Base-by-base conservation (phyloP, 768 basidiomycete species). In the Rhodosporidiobolus odoratus region DNA sequence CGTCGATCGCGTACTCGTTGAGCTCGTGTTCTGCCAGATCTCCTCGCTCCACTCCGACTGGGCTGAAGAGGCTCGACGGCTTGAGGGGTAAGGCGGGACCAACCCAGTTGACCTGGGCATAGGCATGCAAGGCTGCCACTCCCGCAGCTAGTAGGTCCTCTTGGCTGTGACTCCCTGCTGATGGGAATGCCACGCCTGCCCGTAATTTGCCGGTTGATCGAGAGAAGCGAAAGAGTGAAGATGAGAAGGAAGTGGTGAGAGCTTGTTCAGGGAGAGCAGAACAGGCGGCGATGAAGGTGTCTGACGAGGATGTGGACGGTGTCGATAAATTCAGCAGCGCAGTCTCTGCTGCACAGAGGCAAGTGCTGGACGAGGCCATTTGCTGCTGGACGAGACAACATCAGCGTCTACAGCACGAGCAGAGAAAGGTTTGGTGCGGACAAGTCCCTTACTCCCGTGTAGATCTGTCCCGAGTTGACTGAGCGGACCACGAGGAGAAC, bases 51-150 rank as follows among this genome's bases (percentile, higher is more conserved):
- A 4, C 37, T 17, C 58, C 38, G 54, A 25, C 38, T 21, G 12
- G 8, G 25, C 73, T 67, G 41, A 82, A 66, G 25, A 82, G 62
- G 30, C 73, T 80, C 75, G 54, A 65, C 0, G 75, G 84, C 78
- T 71, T 80, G 71, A 93, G 79, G 68, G 86, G 81, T 52, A 96
- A 84, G 76, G 89, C 84, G 4, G 96, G 96, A 9, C 96, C 96
- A 0, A 94, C 97, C 92, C 93, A 99, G 80, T 99, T 99, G 37
- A 83, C 84, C 79, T 99, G 96, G 8, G 93, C 83, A 81, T 94
- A 99, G 0, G 90, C 86, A 73, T 96, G 92, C 32, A 97, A 82
- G 71, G 88, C 88, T 10, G 92, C 87, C 16, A 95, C 83, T 0
- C 86, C 91, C 16, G 92, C 72, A 17, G 85, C 79, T 47, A 98